Base-by-base conservation (phyloP, 129 eudicot species). In the Lactuca saligna region DNA sequence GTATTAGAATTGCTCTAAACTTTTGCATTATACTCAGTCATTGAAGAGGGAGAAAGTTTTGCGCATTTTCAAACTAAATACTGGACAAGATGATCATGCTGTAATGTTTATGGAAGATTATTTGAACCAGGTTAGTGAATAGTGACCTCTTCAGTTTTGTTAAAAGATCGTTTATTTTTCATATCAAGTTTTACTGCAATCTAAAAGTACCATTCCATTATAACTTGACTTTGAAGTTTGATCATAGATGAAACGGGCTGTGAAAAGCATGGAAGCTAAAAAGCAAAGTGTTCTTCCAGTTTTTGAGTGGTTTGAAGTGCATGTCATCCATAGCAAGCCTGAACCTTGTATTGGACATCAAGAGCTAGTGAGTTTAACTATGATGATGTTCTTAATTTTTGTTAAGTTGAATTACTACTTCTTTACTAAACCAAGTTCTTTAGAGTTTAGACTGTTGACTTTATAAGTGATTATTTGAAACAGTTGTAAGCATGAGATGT, bases 21-120 rank as follows among this genome's bases (percentile, higher is more conserved):
- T 58, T 39, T 13, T 32, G 55, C 58, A 7, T 54, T 63, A 20
- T 72, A 70, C 9, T 76, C 85, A 93, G 99, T 79, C 86, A 13
- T 79, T 89, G 50, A 84, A 80, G 73, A 87, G 95, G 82, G 98
- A 92, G 41, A 82, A 76, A 74, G 80, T 86, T 64, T 53, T 88
- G 75, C 91, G 96, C 20, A 72, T 88, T 64, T 92, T 92, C 77
- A 92, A 92, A 77, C 75, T 92, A 65, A 92, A 84, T 80, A 92
- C 89, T 37, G 98, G 98, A 57, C 96, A 92, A 74, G 98, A 92
- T 77, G 98, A 92, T 80, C 98, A 92, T 79, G 98, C 96, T 41
- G 71, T 92, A 62, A 92, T 92, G 98, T 88, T 92, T 79, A 42
- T 79, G 64, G 98, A 92, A 35, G 95, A 92, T 80, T 92, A 92